phyloP scores from a whole-genome alignment of 805 yeast species.

The Cephaloascus fragrans region DNA sequence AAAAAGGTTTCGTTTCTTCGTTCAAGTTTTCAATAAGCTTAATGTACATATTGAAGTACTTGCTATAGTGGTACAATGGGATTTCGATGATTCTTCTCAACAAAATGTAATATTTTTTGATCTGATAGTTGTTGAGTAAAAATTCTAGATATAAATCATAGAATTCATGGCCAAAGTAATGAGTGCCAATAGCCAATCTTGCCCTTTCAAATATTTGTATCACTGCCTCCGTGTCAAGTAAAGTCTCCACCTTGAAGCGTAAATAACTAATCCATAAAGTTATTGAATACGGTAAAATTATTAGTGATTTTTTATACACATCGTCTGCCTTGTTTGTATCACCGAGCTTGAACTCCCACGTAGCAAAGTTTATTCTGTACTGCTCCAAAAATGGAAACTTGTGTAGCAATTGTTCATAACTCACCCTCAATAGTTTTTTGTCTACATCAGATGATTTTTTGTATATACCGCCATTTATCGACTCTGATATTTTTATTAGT shows the following conservation, averaged over 20 bases:
- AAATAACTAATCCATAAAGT: conserved; percentile 43
- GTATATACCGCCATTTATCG: conserved; percentile 17
- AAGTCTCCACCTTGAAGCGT: conserved; percentile 24
- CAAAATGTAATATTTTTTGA: conserved; percentile 26
- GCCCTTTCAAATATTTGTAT: conserved; percentile 34
- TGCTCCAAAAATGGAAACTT: conserved; percentile 41
- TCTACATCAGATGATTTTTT: conserved; percentile 21
- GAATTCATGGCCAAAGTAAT: conserved; percentile 40
- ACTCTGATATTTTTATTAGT: conserved; percentile 20
- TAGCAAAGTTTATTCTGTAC: conserved; percentile 51
- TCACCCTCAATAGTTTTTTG: conserved; percentile 21
- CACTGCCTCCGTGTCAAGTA: conserved; percentile 18
- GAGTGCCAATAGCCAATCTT: conserved; percentile 37
- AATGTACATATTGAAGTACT: conserved; percentile 30
- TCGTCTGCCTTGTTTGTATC: conserved; percentile 22
- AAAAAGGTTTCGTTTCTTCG: conserved; percentile 13
- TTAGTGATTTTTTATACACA: conserved; percentile 29
- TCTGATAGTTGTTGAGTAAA: conserved; percentile 15
- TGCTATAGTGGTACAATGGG: conserved; percentile 45
- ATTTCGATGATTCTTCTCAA: conserved; percentile 42
- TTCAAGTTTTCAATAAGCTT: conserved; percentile 21
- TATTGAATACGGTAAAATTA: conserved; percentile 30
- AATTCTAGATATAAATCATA: conserved; percentile 41
- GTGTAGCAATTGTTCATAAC: conserved; percentile 32
- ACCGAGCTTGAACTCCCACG: conserved; percentile 35